A percentile compares a stretch with the other conserved stretches of the same genome.
These are phyloP conservation scores for Trichophyton verrucosum DNA, from an alignment of 2,329 filamentous ascomycete genomes.

Conservation along the genomic window DNA sequence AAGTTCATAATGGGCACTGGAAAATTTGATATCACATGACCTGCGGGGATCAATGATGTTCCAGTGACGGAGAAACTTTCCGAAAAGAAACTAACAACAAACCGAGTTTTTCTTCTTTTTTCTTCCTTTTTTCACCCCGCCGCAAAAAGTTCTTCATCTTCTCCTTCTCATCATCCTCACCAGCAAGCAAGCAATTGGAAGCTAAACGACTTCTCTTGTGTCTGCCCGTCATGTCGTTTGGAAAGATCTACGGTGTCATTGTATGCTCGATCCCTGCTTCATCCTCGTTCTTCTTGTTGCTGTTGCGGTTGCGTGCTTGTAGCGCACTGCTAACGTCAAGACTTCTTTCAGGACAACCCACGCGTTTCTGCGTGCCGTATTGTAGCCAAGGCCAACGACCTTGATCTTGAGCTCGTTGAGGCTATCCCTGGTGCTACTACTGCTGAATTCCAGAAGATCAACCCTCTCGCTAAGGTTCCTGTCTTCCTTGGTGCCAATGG, in stretches of 20 bases:
- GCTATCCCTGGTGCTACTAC: slow-evolving; percentile 53
- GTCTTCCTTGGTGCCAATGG: slow-evolving; percentile 88
- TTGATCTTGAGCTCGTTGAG: slow-evolving; percentile 77
- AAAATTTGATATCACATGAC: slow-evolving; percentile 1
- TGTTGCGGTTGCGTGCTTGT: not conserved
- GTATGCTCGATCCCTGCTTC: slow-evolving; percentile 40
- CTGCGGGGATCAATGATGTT: not conserved
- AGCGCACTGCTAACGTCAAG: not conserved
- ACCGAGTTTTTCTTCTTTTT: slow-evolving; percentile 8
- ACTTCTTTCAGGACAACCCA: slow-evolving; percentile 58
- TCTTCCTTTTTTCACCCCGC: slow-evolving; percentile 10
- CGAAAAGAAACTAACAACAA: not conserved
- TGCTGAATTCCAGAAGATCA: slow-evolving; percentile 70
- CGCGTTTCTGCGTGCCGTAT: slow-evolving; percentile 80
- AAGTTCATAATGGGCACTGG: not conserved
- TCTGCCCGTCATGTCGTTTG: slow-evolving; percentile 70
- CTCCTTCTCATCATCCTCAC: slow-evolving; percentile 7
- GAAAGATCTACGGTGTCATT: slow-evolving; percentile 84
- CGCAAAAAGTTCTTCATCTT: slow-evolving; percentile 5
- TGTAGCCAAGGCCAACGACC: slow-evolving; percentile 92
- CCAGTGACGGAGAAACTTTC: not conserved
- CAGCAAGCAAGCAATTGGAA: slow-evolving; percentile 9
- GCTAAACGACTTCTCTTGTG: slow-evolving; percentile 4
- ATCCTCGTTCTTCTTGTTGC: not conserved
- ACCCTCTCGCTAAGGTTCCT: slow-evolving; percentile 81